These are phyloP conservation scores for Coniella vitis DNA, from an alignment of 2,329 filamentous ascomycete species.

Conservation along the genomic window DNA sequence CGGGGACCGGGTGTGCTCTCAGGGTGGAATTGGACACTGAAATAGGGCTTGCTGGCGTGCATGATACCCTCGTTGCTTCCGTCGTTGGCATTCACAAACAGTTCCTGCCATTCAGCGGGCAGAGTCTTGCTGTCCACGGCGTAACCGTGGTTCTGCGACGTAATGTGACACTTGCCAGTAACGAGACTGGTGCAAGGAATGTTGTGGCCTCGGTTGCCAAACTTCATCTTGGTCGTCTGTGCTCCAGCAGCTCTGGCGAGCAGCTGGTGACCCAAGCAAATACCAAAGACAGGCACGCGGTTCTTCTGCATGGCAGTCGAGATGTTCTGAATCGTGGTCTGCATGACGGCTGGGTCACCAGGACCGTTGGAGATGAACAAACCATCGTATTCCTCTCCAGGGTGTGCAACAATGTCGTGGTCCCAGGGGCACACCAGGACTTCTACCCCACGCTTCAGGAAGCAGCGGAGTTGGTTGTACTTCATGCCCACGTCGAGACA, in stretches of 20 bases:
- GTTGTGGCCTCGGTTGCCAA: constrained; percentile 97
- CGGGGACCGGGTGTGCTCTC: constrained; percentile 93
- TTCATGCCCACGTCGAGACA: constrained; percentile 97
- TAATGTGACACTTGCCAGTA: constrained; percentile 96
- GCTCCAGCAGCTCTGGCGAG: constrained; percentile 84
- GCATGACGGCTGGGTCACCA: constrained; percentile 84
- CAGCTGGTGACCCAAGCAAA: constrained; percentile 91
- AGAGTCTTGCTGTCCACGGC: constrained; percentile 79
- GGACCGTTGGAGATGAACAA: constrained; percentile 98
- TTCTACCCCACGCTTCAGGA: constrained; percentile 85
- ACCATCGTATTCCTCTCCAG: constrained; percentile 83
- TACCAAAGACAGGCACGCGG: constrained; percentile 85
- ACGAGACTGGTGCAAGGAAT: constrained; percentile 96
- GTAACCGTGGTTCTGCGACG: constrained; percentile 96
- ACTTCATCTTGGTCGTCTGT: constrained; percentile 92
- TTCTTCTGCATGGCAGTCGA: constrained; percentile 68
- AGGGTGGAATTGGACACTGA: constrained; percentile 99
- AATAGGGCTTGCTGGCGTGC: constrained; percentile 78
- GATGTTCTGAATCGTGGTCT: constrained; percentile 74
- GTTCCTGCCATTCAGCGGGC: constrained; percentile 76
- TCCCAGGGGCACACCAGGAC: constrained; percentile 95
- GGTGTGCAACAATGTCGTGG: constrained; percentile 75
- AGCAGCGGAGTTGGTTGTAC: constrained; percentile 93
- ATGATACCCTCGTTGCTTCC: constrained; percentile 97
- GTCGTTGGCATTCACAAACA: constrained; percentile 98